Base-by-base conservation (phyloP, 352 stramenopile genomes). In the Globisporangium barbulae region DNA sequence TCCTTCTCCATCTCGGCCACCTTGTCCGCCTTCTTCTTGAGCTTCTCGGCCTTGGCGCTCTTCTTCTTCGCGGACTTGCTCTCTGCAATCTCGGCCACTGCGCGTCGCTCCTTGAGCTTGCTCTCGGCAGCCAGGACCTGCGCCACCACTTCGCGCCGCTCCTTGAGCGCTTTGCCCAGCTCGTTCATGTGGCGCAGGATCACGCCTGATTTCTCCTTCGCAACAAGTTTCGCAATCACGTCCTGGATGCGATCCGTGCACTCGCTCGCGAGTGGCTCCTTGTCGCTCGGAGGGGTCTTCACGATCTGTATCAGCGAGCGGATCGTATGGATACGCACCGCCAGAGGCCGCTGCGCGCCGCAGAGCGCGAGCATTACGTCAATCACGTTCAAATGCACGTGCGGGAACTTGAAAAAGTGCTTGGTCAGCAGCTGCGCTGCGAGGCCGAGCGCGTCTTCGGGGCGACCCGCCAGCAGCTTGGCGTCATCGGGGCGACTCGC, bases 331-430 rank as follows among this genome's bases (percentile, higher is more conserved):
- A 94, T 90, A 42, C 83, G 83, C 63, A 91, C 81, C 13, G 82
- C 71, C 45, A 87, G 74, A 30, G 83, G 71, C 17, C 74, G 80
- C 53, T 69, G 58, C 5, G 67, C 45, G 0, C 60, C 61, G 47
- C 70, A 88, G 3, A 92, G 75, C 47, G 69, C 69, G 5, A 93
- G 68, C 58, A 91, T 53, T 47, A 83, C 76, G 59, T 85, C 72
- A 35, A 92, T 71, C 15, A 94, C 81, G 63, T 92, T 91, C 58
- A 84, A 47, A 54, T 91, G 78, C 44, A 92, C 81, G 69, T 92
- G 83, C 22, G 79, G 81, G 64, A 91, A 92, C 66, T 83, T 81
- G 68, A 78, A 75, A 57, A 92, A 94, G 58, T 94, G 83, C 57
- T 88, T 88, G 60, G 83, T 82, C 19, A 93, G 73, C 41, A 93